phyloP scores from a whole-genome alignment of 257 asterid genomes.

The Primulina huaijiensis region DNA sequence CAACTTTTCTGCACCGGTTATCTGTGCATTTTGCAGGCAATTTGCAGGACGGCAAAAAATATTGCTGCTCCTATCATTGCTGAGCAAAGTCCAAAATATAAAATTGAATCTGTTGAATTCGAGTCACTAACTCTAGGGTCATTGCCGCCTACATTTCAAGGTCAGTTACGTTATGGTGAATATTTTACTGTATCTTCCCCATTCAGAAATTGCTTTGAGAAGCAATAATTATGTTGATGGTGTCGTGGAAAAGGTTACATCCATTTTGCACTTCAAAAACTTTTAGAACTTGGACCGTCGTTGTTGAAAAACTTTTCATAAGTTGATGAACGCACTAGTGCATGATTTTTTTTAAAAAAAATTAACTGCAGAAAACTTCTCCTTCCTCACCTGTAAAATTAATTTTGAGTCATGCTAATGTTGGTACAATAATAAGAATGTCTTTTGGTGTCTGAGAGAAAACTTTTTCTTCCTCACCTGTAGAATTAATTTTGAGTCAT shows the following conservation, averaged over 20 bases:
- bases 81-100: conserved; percentile 64
- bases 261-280: no score
- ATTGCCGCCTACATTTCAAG: conserved; percentile 65
- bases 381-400: no score
- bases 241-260: neutral
- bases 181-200: neutral
- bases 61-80: conserved; percentile 59
- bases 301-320: neutral
- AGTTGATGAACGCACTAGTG: neutral
- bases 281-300: no score
- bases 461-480: no score
- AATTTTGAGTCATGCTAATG: neutral
- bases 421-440: neutral
- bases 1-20: conserved; percentile 7
- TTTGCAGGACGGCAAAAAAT: conserved; percentile 62
- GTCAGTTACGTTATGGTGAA: conserved; percentile 28
- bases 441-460: neutral
- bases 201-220: neutral
- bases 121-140: conserved; percentile 54
- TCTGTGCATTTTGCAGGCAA: conserved; percentile 37
- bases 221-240: neutral
- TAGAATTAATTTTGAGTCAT: neutral
- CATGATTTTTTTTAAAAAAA: neutral
- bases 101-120: conserved; percentile 61
- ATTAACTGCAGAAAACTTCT: no score